Conservation (phyloP, 305 asterid species). For the Rubia tinctorum region DNA sequence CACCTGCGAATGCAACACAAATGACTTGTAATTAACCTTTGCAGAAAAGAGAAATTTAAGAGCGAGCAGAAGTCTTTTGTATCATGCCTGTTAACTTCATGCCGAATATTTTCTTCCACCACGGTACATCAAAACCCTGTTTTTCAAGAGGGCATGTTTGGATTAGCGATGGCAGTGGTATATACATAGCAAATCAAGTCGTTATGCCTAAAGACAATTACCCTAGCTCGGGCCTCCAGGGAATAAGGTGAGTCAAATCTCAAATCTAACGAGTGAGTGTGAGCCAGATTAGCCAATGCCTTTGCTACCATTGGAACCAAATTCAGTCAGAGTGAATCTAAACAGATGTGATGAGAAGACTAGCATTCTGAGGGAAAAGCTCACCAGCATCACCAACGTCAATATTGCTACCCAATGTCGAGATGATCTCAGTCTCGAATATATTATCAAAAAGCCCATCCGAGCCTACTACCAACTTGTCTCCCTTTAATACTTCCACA, state of each 20-base stretch:
- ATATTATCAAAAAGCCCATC: slow-evolving; percentile 88
- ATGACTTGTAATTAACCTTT: slow-evolving; percentile 1
- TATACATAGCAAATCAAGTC: background rate
- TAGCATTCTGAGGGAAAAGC: background rate
- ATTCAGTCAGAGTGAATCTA: slow-evolving; percentile 20
- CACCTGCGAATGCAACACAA: slow-evolving; percentile 40
- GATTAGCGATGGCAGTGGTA: background rate
- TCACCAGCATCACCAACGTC: slow-evolving; percentile 61
- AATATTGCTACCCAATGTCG: slow-evolving; percentile 34
- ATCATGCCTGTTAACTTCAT: slow-evolving; percentile 74
- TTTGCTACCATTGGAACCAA: slow-evolving; percentile 54
- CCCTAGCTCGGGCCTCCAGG: slow-evolving; percentile 72
- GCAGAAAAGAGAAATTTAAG: background rate
- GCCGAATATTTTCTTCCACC: slow-evolving; percentile 78
- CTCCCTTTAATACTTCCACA: slow-evolving; percentile 69
- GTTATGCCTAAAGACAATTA: slow-evolving; percentile 12
- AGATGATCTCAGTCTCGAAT: slow-evolving; percentile 58
- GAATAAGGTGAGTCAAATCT: slow-evolving; percentile 82
- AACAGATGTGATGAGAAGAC: background rate
- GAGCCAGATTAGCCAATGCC: slow-evolving; percentile 72
- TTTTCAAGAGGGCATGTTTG: slow-evolving; percentile 2
- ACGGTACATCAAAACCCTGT: slow-evolving; percentile 86
- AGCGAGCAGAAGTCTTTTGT: background rate
- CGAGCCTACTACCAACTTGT: slow-evolving; percentile 66
- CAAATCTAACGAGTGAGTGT: slow-evolving; percentile 58